Base-by-base conservation (phyloP, 1,284 basidiomycete genomes). In the Cryptococcus sp. region DNA sequence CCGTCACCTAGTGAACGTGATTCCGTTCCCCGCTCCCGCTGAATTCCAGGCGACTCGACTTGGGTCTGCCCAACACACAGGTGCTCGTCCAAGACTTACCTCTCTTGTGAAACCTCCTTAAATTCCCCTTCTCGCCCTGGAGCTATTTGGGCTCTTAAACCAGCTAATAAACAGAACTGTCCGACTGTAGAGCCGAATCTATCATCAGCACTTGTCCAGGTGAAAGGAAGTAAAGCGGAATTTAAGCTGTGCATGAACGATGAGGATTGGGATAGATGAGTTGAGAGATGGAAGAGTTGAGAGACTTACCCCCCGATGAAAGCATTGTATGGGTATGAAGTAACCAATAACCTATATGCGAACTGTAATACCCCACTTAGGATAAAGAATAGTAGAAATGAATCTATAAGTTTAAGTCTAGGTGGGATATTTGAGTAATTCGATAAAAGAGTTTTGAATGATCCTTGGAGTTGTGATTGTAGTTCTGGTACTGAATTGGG, bases 311-410 rank as follows among this genome's bases (percentile, higher is more conserved):
- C 91, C 62, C 91, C 86, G 55, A 97, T 77, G 77, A 98, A 99
- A 32, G 93, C 91, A 66, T 98, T 97, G 81, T 96, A 98, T 14
- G 94, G 94, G 75, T 86, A 98, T 77, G 87, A 88, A 52, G 92
- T 91, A 59, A 98, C 80, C 59, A 91, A 79, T 31, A 96, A 75
- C 75, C 94, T 91, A 78, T 98, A 98, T 16, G 83, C 77, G 75
- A 99, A 97, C 73, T 97, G 92, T 39, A 85, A 74, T 57, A 96
- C 80, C 61, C 94, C 96, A 2, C 89, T 87, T 42, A 96, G 79
- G 78, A 98, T 85, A 66, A 97, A 82, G 80, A 97, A 97, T 55
- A 89, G 78, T 59, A 98, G 80, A 79, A 97, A 97, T 11, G 84
- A 80, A 78, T 98, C 94, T 72, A 98, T 84, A 73, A 96, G 84